Percentiles rank a stretch among this genome's conserved stretches.
Evolutionary conservation across 768 basidiomycete genomes (phyloP).

Genomic region (Candolleomyces efflorescens): DNA sequence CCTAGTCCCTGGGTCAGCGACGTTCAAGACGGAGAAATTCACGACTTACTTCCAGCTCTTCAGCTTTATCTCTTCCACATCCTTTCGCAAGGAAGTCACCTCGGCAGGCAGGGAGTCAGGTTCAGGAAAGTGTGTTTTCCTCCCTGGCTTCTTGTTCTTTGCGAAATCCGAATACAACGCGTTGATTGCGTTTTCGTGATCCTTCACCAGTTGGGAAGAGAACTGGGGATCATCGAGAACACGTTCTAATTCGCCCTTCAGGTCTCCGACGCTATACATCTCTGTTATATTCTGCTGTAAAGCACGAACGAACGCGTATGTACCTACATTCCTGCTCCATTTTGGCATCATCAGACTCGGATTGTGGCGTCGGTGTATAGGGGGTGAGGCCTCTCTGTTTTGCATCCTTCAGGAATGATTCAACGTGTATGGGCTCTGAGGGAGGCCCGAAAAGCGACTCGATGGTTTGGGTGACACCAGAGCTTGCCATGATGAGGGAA

Average conservation of each 20-base stretch:
- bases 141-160: slow-evolving; percentile 27
- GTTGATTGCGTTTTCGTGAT: slow-evolving; percentile 45
- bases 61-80: slow-evolving; percentile 49
- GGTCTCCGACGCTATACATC: slow-evolving; percentile 46
- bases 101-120: slow-evolving; percentile 40
- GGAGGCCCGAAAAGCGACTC: slow-evolving; percentile 64
- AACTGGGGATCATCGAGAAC: slow-evolving; percentile 53
- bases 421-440: slow-evolving; percentile 49
- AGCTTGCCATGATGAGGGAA: slow-evolving; percentile 24
- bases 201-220: slow-evolving; percentile 50
- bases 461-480: slow-evolving; percentile 23
- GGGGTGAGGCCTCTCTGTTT: neutral
- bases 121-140: slow-evolving; percentile 31
- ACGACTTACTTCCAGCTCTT: slow-evolving; percentile 56
- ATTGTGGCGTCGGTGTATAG: neutral
- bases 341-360: slow-evolving; percentile 17
- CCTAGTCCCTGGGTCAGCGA: slow-evolving; percentile 24
- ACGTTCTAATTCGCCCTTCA: slow-evolving; percentile 39
- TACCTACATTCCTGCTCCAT: slow-evolving; percentile 44
- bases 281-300: neutral
- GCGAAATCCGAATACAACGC: slow-evolving; percentile 24
- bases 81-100: slow-evolving; percentile 42
- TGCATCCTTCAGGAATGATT: slow-evolving; percentile 37
- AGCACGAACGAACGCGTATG: slow-evolving; percentile 1
- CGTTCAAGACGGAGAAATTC: neutral